Conservation (phyloP, 139 green algal genomes). For the Chlamydomonas urium region DNA sequence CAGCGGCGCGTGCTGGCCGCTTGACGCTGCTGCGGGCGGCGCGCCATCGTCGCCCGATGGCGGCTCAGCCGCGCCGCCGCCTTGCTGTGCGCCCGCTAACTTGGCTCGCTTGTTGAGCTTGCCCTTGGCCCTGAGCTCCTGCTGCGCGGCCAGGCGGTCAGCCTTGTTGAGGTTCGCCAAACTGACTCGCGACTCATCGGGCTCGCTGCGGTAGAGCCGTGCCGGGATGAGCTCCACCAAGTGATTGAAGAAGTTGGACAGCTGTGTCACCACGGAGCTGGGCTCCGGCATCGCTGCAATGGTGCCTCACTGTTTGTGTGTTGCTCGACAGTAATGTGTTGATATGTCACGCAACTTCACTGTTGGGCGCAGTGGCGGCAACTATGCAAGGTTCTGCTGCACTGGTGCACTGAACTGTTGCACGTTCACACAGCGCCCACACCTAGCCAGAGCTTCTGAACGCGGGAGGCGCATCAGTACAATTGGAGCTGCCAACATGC, state of each 20-base stretch:
- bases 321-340: too few species aligned
- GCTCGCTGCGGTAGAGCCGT: slow-evolving; percentile 48
- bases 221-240: slow-evolving; percentile 68
- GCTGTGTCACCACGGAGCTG: too few species aligned
- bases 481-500: too few species aligned
- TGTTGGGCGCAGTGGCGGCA: too few species aligned
- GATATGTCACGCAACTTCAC: too few species aligned
- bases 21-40: not conserved
- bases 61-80: not conserved
- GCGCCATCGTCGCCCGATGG: not conserved
- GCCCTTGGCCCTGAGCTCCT: slow-evolving; percentile 53
- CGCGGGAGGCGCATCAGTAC: too few species aligned
- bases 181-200: slow-evolving; percentile 28
- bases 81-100: slow-evolving; percentile 29
- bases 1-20: not conserved
- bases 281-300: too few species aligned
- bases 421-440: too few species aligned
- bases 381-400: too few species aligned
- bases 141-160: slow-evolving; percentile 43
- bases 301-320: too few species aligned
- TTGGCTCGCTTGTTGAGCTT: slow-evolving; percentile 56
- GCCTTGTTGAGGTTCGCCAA: slow-evolving; percentile 50
- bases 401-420: too few species aligned
- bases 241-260: slow-evolving; percentile 60
- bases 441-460: too few species aligned